Base-by-base conservation (phyloP, 495 filamentous ascomycete species). In the Aspergillus campestris region DNA sequence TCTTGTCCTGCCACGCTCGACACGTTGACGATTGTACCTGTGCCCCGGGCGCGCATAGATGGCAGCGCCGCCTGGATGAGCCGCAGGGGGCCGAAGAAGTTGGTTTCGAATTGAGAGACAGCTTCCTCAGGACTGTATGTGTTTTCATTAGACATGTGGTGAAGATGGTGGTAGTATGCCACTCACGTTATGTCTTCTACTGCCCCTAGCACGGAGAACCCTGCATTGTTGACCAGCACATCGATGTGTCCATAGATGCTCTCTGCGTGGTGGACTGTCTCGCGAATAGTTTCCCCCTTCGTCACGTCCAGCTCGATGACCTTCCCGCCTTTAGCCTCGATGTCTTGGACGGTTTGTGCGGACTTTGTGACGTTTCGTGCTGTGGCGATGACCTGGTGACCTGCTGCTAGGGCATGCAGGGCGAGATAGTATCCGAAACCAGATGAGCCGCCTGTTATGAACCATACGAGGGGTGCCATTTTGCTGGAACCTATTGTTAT, bases 381-480 rank as follows among this genome's bases (percentile, higher is more conserved):
- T 1, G 73, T 73, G 0, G 70, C 76, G 42, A 79, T 69, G 18
- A 80, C 75, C 9, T 64, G 65, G 62, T 78, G 64, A 6, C 72
- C 72, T 8, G 62, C 60, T 13, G 52, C 40, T 7, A 77, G 70
- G 12, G 69, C 71, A 7, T 66, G 57, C 12, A 64, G 45, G 37
- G 67, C 65, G 24, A 78, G 66, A 28, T 61, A 53, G 2, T 52
- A 43, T 38, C 75, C 75, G 55, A 79, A 73, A 47, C 75, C 75
- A 10, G 64, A 69, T 32, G 71, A 72, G 35, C 65, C 60, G 43
- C 67, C 75, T 6, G 67, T 73, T 60, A 79, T 77, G 52, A 79
- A 61, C 66, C 68, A 79, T 12, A 34, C 29, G 27, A 24, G 38
- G 18, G 45, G 18, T 24, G 18, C 18, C 18, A 24, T 24, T 24